Conservation (phyloP, 176 grass and related monocot species). For the Phyllostachys edulis region DNA sequence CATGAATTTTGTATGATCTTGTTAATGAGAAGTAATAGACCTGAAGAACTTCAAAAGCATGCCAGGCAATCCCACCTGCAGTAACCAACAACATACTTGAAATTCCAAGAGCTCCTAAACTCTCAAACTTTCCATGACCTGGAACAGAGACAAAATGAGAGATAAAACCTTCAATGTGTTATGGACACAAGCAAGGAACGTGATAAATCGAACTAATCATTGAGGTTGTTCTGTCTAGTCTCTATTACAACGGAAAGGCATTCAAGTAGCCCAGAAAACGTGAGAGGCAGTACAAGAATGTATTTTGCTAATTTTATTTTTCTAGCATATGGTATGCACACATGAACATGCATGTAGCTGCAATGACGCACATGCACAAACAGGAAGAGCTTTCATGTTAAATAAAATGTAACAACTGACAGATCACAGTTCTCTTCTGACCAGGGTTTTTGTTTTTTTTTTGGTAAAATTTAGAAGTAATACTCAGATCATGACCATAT, state of each 20-base stretch:
- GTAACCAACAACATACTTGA: constrained; percentile 91
- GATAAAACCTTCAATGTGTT: background rate
- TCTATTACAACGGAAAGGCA: background rate
- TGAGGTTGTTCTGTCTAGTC: background rate
- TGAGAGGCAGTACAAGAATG: constrained; percentile 1
- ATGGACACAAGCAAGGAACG: background rate
- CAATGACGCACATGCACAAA: constrained; percentile 7
- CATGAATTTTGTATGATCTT: constrained; percentile 3
- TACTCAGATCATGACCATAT: background rate
- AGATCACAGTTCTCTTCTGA: background rate
- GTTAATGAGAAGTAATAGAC: constrained; percentile 51
- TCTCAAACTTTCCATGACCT: constrained; percentile 98
- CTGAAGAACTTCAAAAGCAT: constrained; percentile 98
- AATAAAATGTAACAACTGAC: background rate
- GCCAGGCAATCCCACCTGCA: constrained; percentile 94
- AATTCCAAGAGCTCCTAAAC: constrained; percentile 82
- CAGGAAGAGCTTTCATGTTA: background rate
- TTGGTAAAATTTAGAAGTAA: background rate
- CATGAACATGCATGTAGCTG: constrained; percentile 7
- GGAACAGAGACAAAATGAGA: constrained; percentile 25
- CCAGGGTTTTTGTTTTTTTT: background rate
- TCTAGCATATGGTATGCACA: background rate
- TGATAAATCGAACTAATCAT: background rate
- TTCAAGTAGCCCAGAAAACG: constrained; percentile 14
- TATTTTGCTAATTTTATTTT: background rate